Evolutionary conservation across 306 rosid species (phyloP), one percentile per base, ranked within the genome.

Genomic region (Cucurbita ficifolia): DNA sequence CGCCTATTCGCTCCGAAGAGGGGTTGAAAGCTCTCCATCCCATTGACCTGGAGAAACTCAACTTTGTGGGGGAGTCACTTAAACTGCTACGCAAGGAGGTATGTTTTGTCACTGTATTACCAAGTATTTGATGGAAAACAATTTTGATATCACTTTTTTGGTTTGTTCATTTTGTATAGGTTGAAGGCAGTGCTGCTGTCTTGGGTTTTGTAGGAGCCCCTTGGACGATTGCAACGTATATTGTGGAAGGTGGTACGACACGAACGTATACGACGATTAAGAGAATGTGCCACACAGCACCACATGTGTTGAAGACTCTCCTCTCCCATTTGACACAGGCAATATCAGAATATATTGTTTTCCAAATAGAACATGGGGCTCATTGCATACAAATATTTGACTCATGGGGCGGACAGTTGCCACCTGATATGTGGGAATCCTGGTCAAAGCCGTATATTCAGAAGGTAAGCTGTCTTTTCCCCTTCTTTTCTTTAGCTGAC

Each of bases 181-280:
- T 94, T 78, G 97, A 87, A 68, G 81, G 83, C 43, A 81, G 81
- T 49, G 92, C 99, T 53, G 97, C 99, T 63, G 88, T 91, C 79
- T 91, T 94, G 87, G 98, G 99, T 78, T 94, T 94, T 77, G 99
- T 94, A 39, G 99, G 99, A 79, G 99, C 97, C 33, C 99, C 99
- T 21, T 94, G 99, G 99, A 94, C 99, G 21, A 82, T 94, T 57
- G 97, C 97, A 52, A 94, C 99, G 22, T 94, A 94, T 78, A 89
- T 94, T 53, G 97, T 94, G 68, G 99, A 94, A 91, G 99, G 99
- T 79, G 95, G 95, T 74, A 87, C 91, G 36, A 89, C 99, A 21
- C 86, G 97, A 68, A 89, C 99, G 0, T 94, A 91, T 76, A 91
- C 90, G 73, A 91, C 69, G 72, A 94, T 94, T 76, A 94, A 94